Evolutionary conservation across 2,329 filamentous ascomycete genomes (phyloP).

Genomic region (Pestalotiopsis sp.): DNA sequence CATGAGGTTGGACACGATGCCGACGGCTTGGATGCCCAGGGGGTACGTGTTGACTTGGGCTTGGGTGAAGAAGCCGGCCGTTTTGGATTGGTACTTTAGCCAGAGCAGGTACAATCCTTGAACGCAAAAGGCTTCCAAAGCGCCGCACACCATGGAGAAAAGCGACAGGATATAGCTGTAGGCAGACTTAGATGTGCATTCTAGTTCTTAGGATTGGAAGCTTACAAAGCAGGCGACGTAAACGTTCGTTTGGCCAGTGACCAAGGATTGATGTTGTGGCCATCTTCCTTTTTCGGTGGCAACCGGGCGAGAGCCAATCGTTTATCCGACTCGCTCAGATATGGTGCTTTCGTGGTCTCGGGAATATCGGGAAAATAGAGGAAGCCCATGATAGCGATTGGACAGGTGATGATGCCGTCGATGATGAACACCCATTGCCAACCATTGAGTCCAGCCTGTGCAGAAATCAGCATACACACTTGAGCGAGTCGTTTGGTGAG

Average conservation of each 20-base stretch:
- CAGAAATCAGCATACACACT: background rate
- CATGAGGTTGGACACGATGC: constrained; percentile 37
- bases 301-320: constrained; percentile 33
- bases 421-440: constrained; percentile 59
- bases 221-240: constrained; percentile 24
- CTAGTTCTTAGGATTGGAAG: background rate
- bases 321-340: constrained; percentile 36
- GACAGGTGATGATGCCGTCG: constrained; percentile 56
- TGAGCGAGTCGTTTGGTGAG: background rate
- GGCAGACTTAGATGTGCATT: background rate
- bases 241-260: constrained; percentile 31
- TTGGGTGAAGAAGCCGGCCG: constrained; percentile 20
- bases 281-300: constrained; percentile 33
- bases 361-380: constrained; percentile 45
- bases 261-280: constrained; percentile 33
- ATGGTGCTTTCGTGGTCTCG: constrained; percentile 40
- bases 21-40: constrained; percentile 38
- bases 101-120: constrained; percentile 28
- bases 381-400: constrained; percentile 52
- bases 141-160: constrained; percentile 38
- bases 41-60: constrained; percentile 38
- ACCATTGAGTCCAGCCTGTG: constrained; percentile 33
- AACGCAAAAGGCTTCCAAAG: constrained; percentile 33
- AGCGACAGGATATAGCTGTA: constrained; percentile 36
- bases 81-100: constrained; percentile 22